Conservation (phyloP, 495 filamentous ascomycete species). For the Trichoderma virens region DNA sequence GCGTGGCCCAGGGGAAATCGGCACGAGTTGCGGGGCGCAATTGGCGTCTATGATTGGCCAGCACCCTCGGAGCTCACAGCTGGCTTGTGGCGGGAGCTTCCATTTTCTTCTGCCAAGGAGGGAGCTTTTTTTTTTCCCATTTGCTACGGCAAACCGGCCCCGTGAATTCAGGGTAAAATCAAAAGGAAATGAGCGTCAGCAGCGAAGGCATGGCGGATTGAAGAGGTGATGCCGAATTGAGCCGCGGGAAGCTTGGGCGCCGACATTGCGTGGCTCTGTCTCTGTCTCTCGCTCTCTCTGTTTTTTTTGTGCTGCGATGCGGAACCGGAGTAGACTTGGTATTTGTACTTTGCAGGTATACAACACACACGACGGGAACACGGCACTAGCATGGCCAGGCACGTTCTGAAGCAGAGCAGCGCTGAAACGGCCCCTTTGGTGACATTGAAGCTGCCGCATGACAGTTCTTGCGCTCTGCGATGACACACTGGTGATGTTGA, state of each 20-base stretch:
- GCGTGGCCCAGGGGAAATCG: conserved; percentile 7
- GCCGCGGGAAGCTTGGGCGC: not conserved
- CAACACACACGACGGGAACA: not conserved
- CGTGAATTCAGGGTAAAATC: not conserved
- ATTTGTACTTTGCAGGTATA: not conserved
- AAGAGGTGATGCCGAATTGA: not conserved
- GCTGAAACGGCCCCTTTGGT: not conserved
- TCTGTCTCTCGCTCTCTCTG: too few relatives aligned
- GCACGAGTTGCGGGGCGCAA: conserved; percentile 9
- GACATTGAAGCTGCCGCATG: not conserved
- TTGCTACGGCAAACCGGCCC: not conserved
- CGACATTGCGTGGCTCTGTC: not conserved
- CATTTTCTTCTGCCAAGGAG: not conserved
- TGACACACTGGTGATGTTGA: not conserved
- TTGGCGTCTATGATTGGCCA: not conserved
- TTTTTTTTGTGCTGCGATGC: not conserved
- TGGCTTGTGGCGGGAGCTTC: conserved; percentile 1
- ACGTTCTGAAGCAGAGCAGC: not conserved
- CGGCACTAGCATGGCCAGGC: not conserved
- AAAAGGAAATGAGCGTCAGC: not conserved
- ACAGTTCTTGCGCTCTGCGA: not conserved
- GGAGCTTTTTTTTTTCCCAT: not conserved
- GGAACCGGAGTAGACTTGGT: not conserved
- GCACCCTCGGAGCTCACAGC: not conserved
- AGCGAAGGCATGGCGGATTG: not conserved